Evolutionary conservation across 2,329 filamentous ascomycete genomes (phyloP), one percentile per base, ranked within the genome.

Genomic region (Coniella lustricola): DNA sequence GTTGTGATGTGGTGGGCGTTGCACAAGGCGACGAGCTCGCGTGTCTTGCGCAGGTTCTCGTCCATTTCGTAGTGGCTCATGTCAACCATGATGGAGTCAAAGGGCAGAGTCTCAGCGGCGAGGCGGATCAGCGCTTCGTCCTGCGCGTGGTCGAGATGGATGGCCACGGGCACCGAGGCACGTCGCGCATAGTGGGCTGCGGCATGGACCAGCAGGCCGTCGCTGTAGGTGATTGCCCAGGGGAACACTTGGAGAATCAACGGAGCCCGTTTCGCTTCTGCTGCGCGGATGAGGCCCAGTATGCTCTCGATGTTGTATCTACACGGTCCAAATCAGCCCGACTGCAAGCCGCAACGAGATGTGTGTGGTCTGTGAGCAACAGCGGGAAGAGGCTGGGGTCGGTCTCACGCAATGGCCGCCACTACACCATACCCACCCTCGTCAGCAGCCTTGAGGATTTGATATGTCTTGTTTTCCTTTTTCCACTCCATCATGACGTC

Each of bases 61-160:
- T 74, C 81, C 57, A 80, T 81, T 49, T 83, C 80, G 60, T 83
- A 82, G 62, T 85, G 82, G 53, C 72, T 77, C 82, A 86, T 86
- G 64, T 86, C 82, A 12, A 84, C 78, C 82, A 86, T 85, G 62
- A 88, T 86, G 53, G 75, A 79, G 64, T 87, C 84, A 56, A 87
- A 87, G 0, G 70, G 71, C 39, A 78, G 67, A 4, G 69, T 66
- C 50, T 74, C 69, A 0, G 77, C 77, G 0, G 77, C 77, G 2
- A 64, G 64, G 5, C 71, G 71, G 55, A 82, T 79, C 36, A 77
- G 73, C 46, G 73, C 72, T 16, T 76, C 73, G 9, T 71, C 74
- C 55, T 82, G 79, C 8, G 77, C 77, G 62, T 82, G 79, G 64
- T 82, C 79, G 60, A 83, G 73, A 62, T 82, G 79, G 12, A 82